Evolutionary conservation across 768 basidiomycete genomes (phyloP), one percentile per base, ranked within the genome.

Genomic region (Erythrobasidium yunnanense): DNA sequence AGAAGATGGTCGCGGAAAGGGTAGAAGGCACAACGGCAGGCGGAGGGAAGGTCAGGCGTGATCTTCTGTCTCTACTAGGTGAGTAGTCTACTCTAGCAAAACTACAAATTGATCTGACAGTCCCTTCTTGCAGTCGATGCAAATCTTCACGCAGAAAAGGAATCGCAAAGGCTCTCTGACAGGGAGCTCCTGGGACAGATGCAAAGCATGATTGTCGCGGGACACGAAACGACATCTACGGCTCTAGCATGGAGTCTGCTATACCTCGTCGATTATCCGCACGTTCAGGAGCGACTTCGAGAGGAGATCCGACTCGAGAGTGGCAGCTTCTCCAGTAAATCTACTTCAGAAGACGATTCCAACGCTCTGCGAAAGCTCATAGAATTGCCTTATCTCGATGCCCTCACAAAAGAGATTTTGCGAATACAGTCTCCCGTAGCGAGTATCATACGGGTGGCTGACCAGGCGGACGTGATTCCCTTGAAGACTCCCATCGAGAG

Each of bases 401-500:
- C 62, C 33, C 50, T 68, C 18, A 33, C 23, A 4, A 81, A 83
- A 50, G 90, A 91, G 76, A 80, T 82, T 1, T 76, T 91, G 66
- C 84, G 90, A n/a, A 76, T 90, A 45, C 80, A 86, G 20, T 85
- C 88, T 1, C 88, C 90, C 1, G 79, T 90, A 8, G 87, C 88
- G 72, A 87, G 86, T 2, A 86, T 87, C 8, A 79, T 90, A 47
- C 82, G 89, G 11, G 87, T n/a, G 58, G 87, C 88, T 2, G 85
- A 81, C 0, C 81, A 82, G 71, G 86, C 88, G 71, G 89, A 90
- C 71, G 81, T 83, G 65, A 79, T 92, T 13, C 89, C 89, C 1
- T 79, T 86, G 25, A 80, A 60, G 0, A 22, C 13, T 20, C 70
- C 71, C 11, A 38, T 72, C 57, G 45, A 32, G 54, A 50, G 45